Evolutionary conservation across 331 rosid species (phyloP), one percentile per base, ranked within the genome.

Genomic region (Malus hybrid): DNA sequence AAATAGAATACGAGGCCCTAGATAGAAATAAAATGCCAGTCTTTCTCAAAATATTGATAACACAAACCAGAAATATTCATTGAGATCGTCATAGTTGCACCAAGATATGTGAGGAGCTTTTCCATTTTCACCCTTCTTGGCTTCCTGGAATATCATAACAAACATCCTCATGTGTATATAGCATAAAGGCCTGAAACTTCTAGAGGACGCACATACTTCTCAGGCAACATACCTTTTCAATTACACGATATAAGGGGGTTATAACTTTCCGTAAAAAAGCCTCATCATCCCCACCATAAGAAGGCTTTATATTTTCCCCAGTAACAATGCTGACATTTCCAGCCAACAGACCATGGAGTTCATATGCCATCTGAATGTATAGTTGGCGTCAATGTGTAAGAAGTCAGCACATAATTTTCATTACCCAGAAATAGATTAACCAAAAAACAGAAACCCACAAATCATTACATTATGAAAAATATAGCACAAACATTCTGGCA

Each of bases 281-380:
- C 84, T 94, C 99, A 16, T 94, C 99, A 82, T 92, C 97, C 56
- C 99, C 97, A 68, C 99, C 99, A 77, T 94, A 94, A 77, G 99
- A 92, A 81, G 99, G 97, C 88, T 94, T 94, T 78, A 94, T 94
- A 80, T 94, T 94, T 80, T 94, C 99, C 77, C 99, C 99, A 36
- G 99, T 94, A 67, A 94, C 97, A 50, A 92, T 92, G 83, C 99
- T 94, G 73, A 94, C 99, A 85, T 94, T 94, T 82, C 99, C 99
- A 79, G 99, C 99, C 89, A 92, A 80, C 71, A 94, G 81, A 56
- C 99, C 99, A 78, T 94, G 97, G 64, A 94, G 92, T 82, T 94
- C 99, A 80, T 92, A 90, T 60, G 99, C 99, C 97, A 94, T 94
- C 99, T 94, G 78, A 77, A 75, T 72, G 74, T 69, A 73, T 73